Base-by-base conservation (phyloP, 768 basidiomycete species). In the Pleurotus salmoneostramineus region DNA sequence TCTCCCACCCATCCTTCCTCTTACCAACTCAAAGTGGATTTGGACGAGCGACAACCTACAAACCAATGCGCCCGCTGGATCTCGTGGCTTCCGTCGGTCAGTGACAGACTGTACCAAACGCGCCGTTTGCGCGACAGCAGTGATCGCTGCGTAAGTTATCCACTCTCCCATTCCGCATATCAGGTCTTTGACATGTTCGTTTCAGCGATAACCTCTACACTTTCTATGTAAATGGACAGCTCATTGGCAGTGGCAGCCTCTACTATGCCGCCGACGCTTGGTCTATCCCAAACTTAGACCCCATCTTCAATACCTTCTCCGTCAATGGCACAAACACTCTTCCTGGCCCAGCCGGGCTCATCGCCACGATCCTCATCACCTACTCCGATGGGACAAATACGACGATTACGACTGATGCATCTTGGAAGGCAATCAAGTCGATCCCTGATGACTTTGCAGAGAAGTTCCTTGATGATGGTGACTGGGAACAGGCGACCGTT, bases 171-270 rank as follows among this genome's bases (percentile, higher is more conserved):
- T 27, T 37, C n/a, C 6, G 6, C 6, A 5, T 34, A 15, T 42
- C 21, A 5, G 42, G n/a, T 27, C n/a, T 12, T 4, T 42, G 42
- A 15, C 21, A 3, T 27, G 21, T 27, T 27, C 21, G 21, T 27
- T 27, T 27, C 32, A 51, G 50, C 17, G 73, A 74, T 62, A 68
- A 72, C 57, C 61, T 55, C 4, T 69, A 66, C 52, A 69, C 68
- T 0, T 60, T 74, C n/a, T 74, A 64, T 44, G 68, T 72, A 56
- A 71, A 73, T 35, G 10, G 37, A 40, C 8, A 40, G n/a, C 37
- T 8, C 10, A 40, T 40, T 40, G 37, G 37, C 37, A n/a, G 10
- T 10, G 45, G 45, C 14, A 17, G 15, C 7, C 11, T 11, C 15
- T 47, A 15, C 15, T 14, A 11, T 7, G 45, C 45, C 21, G 45